These are phyloP conservation scores for Chalciporus chontae DNA, from an alignment of 768 basidiomycete species.

Conservation along the genomic window DNA sequence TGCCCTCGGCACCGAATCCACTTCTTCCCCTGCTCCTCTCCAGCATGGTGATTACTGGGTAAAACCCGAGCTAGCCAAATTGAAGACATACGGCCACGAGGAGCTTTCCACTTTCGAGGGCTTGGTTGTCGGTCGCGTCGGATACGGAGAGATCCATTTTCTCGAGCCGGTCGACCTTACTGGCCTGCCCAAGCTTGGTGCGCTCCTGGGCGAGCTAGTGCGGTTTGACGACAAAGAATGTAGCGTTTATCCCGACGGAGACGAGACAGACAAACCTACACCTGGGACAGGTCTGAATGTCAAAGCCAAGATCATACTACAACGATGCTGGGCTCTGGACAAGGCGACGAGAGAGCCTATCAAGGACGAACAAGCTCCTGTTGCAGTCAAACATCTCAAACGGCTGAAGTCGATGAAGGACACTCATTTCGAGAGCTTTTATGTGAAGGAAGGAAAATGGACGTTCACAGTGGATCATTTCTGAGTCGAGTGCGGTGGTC, in stretches of 20 bases:
- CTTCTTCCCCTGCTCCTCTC: slow-evolving; percentile 37
- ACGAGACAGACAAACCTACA: slow-evolving; percentile 80
- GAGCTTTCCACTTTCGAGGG: slow-evolving; percentile 70
- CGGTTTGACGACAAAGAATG: slow-evolving; percentile 90
- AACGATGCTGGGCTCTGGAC: slow-evolving; percentile 85
- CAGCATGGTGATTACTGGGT: slow-evolving; percentile 92
- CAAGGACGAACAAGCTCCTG: slow-evolving; percentile 73
- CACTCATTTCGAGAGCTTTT: slow-evolving; percentile 81
- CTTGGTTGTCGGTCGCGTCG: slow-evolving; percentile 86
- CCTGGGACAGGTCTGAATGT: slow-evolving; percentile 89
- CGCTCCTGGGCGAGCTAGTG: slow-evolving; percentile 82
- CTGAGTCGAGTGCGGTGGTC: slow-evolving; percentile 33
- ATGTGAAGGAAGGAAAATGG: slow-evolving; percentile 83
- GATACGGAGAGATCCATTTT: slow-evolving; percentile 86
- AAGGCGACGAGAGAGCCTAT: slow-evolving; percentile 89
- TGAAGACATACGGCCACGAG: slow-evolving; percentile 69
- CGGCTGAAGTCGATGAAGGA: slow-evolving; percentile 81
- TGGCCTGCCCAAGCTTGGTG: slow-evolving; percentile 70
- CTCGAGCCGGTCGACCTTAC: slow-evolving; percentile 83
- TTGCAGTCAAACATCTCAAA: slow-evolving; percentile 69
- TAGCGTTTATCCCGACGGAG: slow-evolving; percentile 88
- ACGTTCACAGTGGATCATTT: slow-evolving; percentile 94
- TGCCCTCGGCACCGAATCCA: slow-evolving; percentile 19
- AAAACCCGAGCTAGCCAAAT: slow-evolving; percentile 69
- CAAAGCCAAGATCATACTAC: slow-evolving; percentile 69